Evolutionary conservation across 1,284 basidiomycete species (phyloP), one percentile per base, ranked within the genome.

Genomic region (Limonomyces culmigenus): DNA sequence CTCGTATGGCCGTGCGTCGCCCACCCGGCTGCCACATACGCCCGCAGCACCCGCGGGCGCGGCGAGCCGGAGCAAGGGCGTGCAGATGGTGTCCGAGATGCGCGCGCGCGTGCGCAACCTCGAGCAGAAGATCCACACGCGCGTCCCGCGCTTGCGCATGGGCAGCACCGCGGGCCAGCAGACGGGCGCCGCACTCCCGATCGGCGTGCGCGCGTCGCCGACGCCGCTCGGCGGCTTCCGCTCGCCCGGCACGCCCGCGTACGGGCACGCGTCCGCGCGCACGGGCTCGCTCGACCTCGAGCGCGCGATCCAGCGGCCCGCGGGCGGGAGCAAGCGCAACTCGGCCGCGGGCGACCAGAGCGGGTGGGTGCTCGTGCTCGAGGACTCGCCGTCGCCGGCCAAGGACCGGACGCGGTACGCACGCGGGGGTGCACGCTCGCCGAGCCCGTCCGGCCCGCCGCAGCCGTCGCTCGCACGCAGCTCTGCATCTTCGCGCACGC

Each of bases 71-170:
- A 83, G 67, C 49, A 79, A 72, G 51, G 81, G 81, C 19, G 80
- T 85, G 8, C 81, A 86, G 47, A 86, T 87, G 84, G 80, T 86
- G 2, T 78, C 79, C 19, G 84, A 86, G 49, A 83, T 86, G 77
- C 70, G 83, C 37, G 80, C 78, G 34, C 67, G 77, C 36, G 80
- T 86, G 27, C 72, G 63, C 47, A 79, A 76, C 45, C 55, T 86
- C 33, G 79, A 86, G 48, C 79, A 83, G 56, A 81, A 79, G 56
- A 79, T 86, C 36, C 80, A 84, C 47, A 83, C 79, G 31, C 75
- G 77, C 32, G 81, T 86, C 36, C 83, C 81, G 15, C 66, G 80
- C 38, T 49, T 85, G 37, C 74, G 81, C 6, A 79, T 81, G 70
- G 73, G 71, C 19, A 84, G 79, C 46, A 65, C 72, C 34, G 71